phyloP scores from a whole-genome alignment of 768 basidiomycete species.

The Pleurotus djamor region DNA sequence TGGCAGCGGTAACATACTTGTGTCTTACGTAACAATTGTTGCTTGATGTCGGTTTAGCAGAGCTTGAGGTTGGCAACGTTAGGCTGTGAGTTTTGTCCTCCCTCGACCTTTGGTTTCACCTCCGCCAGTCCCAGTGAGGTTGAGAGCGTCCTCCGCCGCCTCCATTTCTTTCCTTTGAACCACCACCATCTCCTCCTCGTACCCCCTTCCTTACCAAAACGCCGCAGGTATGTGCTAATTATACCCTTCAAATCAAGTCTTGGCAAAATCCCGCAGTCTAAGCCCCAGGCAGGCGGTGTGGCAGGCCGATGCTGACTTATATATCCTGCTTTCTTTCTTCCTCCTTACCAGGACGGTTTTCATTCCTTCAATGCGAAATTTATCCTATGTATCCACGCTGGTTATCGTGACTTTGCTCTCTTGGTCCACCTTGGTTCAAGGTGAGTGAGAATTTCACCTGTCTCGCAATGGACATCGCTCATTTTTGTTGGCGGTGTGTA shows the following conservation, averaged over 20 bases:
- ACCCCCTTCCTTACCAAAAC: background rate
- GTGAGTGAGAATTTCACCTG: conserved; percentile 18
- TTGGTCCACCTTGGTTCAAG: conserved; percentile 27
- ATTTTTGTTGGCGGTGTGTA: conserved; percentile 16
- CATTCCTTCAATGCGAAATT: conserved; percentile 30
- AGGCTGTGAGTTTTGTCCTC: background rate
- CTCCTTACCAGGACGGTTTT: conserved; percentile 3
- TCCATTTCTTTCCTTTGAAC: background rate
- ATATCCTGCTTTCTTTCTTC: conserved; percentile 6
- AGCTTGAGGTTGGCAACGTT: background rate
- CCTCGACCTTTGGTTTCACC: background rate
- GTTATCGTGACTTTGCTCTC: conserved; percentile 38
- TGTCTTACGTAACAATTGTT: background rate
- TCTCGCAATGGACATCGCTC: conserved; percentile 1
- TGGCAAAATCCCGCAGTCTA: background rate
- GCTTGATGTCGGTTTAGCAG: background rate
- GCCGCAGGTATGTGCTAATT: conserved; percentile 8
- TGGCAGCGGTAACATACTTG: background rate
- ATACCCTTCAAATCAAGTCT: conserved; percentile 3
- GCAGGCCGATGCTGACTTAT: conserved; percentile 5
- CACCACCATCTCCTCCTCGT: background rate
- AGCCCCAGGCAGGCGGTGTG: background rate
- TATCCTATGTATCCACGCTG: conserved; percentile 35
- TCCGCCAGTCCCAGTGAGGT: background rate
- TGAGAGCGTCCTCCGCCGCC: background rate